Evolutionary conservation across 495 filamentous ascomycete genomes (phyloP), one percentile per base, ranked within the genome.

Genomic region (Penicillium simplicissimum): DNA sequence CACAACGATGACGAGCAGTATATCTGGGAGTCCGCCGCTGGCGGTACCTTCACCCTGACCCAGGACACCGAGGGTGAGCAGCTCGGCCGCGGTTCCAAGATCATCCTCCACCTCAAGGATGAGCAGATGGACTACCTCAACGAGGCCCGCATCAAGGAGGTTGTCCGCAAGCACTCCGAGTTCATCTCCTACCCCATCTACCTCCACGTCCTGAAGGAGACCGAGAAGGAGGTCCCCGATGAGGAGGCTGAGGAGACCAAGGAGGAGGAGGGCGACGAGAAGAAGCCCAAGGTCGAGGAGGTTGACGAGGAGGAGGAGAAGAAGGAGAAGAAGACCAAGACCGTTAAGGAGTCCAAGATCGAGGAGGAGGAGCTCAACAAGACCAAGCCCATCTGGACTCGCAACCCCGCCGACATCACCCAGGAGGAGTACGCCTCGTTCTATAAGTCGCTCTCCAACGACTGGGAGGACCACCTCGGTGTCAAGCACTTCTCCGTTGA

Each of bases 141-240:
- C 80, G 94, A 97, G 87, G 87, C 87, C 84, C 93, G 94, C 85
- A 92, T 98, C 85, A 98, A 98, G 90, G 95, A 98, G 87, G 93
- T 98, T 65, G 92, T 98, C 82, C 97, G 97, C 92, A 98, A 98
- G 90, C 95, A 98, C 89, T 98, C 95, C 78, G 95, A 98, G 85
- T 98, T 98, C 89, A 98, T 98, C 86, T 98, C 96, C 55, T 98
- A 98, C 87, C 95, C 95, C 68, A 98, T 98, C 87, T 98, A 96
- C 86, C 95, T 98, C 61, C 95, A 98, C 80, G 91, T 98, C 74
- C 79, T 90, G 75, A 98, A 98, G 87, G 96, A 98, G 90, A 94
- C 88, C 71, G 95, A 98, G 91, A 97, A 84, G 72, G 95, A 98
- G 83, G 92, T 98, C 64, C 93, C 93, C 60, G 96, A 97, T 77